Conservation (phyloP, 140 eudicot species). For the Artemisia princeps region DNA sequence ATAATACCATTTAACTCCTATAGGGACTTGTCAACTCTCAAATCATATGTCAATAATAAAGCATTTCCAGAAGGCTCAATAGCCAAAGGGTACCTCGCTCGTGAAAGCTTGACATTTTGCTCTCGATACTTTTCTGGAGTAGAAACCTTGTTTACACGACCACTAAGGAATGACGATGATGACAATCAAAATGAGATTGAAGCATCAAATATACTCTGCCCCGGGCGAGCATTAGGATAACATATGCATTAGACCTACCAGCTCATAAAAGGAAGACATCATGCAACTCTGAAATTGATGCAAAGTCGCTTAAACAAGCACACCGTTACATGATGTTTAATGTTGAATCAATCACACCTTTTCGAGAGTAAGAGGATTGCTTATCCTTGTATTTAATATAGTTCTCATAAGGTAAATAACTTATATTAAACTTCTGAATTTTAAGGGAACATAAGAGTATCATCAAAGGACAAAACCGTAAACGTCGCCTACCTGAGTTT, state of each 20-base stretch:
- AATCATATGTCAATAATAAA: background rate
- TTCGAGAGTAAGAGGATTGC: slow-evolving; percentile 16
- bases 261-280: background rate
- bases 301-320: slow-evolving; percentile 1
- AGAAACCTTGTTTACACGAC: background rate
- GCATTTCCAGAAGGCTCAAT: slow-evolving; percentile 14
- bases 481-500: background rate
- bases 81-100: slow-evolving; percentile 1
- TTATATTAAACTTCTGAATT: too few relatives aligned
- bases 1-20: too few relatives aligned
- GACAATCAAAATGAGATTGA: background rate
- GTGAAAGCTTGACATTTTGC: slow-evolving; percentile 1
- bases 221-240: background rate
- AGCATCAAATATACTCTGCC: slow-evolving; percentile 4
- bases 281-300: background rate
- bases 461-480: background rate
- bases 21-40: slow-evolving; percentile 5
- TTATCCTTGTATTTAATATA: background rate
- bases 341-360: slow-evolving; percentile 8
- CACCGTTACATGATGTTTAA: slow-evolving; percentile 29
- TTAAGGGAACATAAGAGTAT: slow-evolving; percentile 13
- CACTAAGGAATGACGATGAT: background rate
- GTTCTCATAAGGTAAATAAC: background rate
- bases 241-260: background rate
- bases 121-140: background rate